Evolutionary conservation across 2,329 filamentous ascomycete species (phyloP), one percentile per base, ranked within the genome.

Genomic region (Sphaerulina vaccinii): DNA sequence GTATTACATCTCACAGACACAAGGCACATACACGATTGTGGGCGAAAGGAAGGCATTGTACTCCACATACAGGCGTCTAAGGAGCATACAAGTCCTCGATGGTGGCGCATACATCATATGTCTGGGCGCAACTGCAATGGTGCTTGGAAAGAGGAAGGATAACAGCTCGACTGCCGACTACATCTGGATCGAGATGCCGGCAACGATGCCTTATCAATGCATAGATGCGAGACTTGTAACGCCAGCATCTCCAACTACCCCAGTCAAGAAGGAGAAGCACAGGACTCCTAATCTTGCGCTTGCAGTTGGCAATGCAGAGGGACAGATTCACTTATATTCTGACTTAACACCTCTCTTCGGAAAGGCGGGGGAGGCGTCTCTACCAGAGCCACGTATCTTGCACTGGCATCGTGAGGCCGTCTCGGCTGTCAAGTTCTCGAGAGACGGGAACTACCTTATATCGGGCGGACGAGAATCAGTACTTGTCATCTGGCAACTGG

Each of bases 361-460:
- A 33, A 55, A 40, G 22, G 35, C 51, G 32, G 51, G 51, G n/a
- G 56, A 62, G 15, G 61, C 60, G 1, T 47, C 49, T 11, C 57
- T 71, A 27, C 62, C 77, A 11, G 66, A 81, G 35, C 76, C 80
- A 16, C 83, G 85, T 51, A 87, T 86, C 57, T 77, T 91, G 47
- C 93, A 97, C 69, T 99, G 93, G 93, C 93, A 99, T 70, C 82
- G 90, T 62, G 84, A 85, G 61, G 82, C 86, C 42, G 90, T 96
- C 7, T 85, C 87, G 62, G 81, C 88, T 8, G 78, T 96, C 52
- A 95, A 93, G 70, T 97, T 91, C 88, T 96, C 93, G 11, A 78
- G 79, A 60, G 93, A 99, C 77, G 91, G 92, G 89, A 90, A 96
- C 67, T 99, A 99, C 69, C 73, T 99, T 53, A 85, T 99, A 46